A percentile compares a stretch with the other conserved stretches of the same genome.
Evolutionary conservation across 1,284 basidiomycete genomes (phyloP).

Genomic region (Pyrrhoderma noxium): DNA sequence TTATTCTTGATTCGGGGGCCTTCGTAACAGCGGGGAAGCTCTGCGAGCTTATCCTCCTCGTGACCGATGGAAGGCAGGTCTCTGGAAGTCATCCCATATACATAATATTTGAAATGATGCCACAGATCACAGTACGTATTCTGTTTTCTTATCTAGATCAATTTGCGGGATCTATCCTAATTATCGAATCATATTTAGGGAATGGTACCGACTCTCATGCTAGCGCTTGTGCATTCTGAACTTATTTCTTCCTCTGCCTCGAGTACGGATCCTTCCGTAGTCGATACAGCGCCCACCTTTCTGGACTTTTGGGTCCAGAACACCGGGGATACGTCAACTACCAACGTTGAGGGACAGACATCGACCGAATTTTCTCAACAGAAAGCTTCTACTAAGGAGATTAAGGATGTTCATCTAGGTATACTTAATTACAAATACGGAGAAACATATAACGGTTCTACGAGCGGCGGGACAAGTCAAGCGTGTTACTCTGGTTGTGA

Average conservation of each 20-base stretch:
- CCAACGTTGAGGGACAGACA: too few species aligned
- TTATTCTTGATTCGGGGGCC: slow-evolving; percentile 1
- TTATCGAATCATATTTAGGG: slow-evolving; percentile 8
- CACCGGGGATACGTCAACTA: too few species aligned
- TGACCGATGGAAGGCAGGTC: neutral
- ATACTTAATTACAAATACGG: too few species aligned
- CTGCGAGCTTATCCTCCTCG: neutral
- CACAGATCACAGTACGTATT: slow-evolving; percentile 18
- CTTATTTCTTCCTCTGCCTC: neutral
- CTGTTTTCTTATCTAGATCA: slow-evolving; percentile 22
- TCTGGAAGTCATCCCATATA: neutral
- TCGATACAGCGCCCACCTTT: too few species aligned
- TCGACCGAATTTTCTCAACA: too few species aligned
- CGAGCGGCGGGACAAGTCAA: too few species aligned
- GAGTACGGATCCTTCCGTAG: neutral
- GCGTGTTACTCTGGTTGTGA: too few species aligned
- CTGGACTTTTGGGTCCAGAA: too few species aligned
- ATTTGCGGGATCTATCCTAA: too few species aligned
- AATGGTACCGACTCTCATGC: slow-evolving; percentile 2
- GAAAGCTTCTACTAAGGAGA: too few species aligned
- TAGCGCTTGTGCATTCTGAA: slow-evolving; percentile 1
- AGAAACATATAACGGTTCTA: too few species aligned
- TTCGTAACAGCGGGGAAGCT: slow-evolving; percentile 4
- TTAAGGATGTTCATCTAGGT: too few species aligned
- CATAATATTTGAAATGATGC: slow-evolving; percentile 9